Evolutionary conservation across 345 rosid genomes (phyloP).

Genomic region (Carallia pectinifolia): DNA sequence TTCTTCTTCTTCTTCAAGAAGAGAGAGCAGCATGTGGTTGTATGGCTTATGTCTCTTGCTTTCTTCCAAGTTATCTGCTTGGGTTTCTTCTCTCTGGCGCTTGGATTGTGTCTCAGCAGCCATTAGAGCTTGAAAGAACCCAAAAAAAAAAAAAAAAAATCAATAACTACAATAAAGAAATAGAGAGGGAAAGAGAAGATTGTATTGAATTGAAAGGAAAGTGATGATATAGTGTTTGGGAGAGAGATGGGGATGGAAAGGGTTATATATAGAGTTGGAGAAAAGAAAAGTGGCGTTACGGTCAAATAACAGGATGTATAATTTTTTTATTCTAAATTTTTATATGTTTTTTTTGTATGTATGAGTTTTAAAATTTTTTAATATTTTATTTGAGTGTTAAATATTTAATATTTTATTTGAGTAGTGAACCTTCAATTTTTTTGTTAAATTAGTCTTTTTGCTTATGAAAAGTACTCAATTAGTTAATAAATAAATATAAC

Average conservation of each 20-base stretch:
- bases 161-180: not conserved
- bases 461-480: no score
- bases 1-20: conserved; percentile 41
- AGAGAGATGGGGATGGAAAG: conserved; percentile 43
- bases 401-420: no score
- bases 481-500: no score
- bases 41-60: conserved; percentile 51
- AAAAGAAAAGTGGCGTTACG: conserved; percentile 25
- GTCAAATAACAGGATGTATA: conserved; percentile 35
- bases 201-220: no score
- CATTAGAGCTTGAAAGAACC: conserved; percentile 21
- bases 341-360: no score
- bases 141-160: no score
- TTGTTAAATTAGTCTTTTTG: no score
- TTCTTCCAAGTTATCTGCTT: conserved; percentile 32
- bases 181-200: not conserved
- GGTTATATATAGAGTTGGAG: conserved; percentile 52
- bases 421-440: no score
- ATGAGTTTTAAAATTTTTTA: no score
- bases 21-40: conserved; percentile 37
- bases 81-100: conserved; percentile 61
- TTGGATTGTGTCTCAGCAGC: conserved; percentile 52
- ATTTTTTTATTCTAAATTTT: no score
- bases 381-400: no score
- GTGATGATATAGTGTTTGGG: conserved; percentile 20